Percentiles rank a stretch among this genome's conserved stretches.
phyloP scores from a whole-genome alignment of 768 basidiomycete species.

The Boletellus ananiceps region DNA sequence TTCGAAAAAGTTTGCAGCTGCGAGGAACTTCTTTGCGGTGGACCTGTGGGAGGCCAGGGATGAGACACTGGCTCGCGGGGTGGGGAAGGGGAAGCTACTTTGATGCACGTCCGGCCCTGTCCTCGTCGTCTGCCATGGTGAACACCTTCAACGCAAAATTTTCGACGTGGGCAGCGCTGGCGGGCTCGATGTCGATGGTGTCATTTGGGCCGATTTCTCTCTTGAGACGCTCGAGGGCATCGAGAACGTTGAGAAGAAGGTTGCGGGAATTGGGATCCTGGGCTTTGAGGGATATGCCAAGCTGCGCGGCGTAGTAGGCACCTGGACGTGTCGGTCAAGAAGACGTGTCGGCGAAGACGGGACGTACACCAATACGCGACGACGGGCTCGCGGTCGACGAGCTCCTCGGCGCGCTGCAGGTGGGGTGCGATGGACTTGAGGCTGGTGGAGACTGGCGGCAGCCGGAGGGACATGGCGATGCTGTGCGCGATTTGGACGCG shows the following conservation, averaged over 20 bases:
- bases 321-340: conserved; percentile 39
- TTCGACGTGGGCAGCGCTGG: conserved; percentile 86
- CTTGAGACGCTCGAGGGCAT: conserved; percentile 78
- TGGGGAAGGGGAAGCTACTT: conserved; percentile 45
- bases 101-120: conserved; percentile 70
- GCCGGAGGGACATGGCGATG: conserved; percentile 37
- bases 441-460: conserved; percentile 55
- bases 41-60: conserved; percentile 42
- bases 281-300: conserved; percentile 72
- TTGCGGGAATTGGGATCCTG: conserved; percentile 60
- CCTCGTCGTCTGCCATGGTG: conserved; percentile 83
- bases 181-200: conserved; percentile 76
- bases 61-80: conserved; percentile 7
- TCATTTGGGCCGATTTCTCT: conserved; percentile 67
- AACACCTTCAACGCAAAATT: conserved; percentile 95
- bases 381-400: conserved; percentile 75
- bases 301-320: conserved; percentile 88
- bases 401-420: conserved; percentile 87
- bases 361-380: conserved; percentile 93
- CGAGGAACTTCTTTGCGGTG: conserved; percentile 93
- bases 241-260: conserved; percentile 71
- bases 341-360: background rate
- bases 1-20: conserved; percentile 93
- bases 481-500: background rate
- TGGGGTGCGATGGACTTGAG: conserved; percentile 73